Conservation (phyloP, 345 rosid species). For the Hibiscus mutabilis region DNA sequence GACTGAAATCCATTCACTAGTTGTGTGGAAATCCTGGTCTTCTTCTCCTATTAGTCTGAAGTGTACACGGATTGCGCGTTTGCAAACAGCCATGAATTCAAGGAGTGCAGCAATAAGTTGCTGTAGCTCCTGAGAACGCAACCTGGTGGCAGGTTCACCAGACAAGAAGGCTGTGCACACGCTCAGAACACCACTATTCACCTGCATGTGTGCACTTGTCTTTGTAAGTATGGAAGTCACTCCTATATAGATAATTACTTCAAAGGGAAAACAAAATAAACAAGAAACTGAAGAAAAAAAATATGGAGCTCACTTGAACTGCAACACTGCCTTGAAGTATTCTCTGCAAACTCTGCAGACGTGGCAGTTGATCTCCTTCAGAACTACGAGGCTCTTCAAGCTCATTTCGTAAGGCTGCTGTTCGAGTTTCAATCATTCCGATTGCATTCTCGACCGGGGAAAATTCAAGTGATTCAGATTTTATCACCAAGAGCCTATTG, state of each 20-base stretch:
- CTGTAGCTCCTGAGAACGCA: constrained; percentile 93
- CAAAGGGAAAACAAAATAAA: not conserved
- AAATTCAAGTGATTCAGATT: constrained; percentile 92
- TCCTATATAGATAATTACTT: not conserved
- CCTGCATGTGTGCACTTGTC: constrained; percentile 38
- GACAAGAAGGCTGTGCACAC: constrained; percentile 99
- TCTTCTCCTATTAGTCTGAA: constrained; percentile 90
- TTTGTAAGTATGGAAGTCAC: not conserved
- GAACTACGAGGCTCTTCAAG: constrained; percentile 99
- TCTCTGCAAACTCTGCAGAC: constrained; percentile 93
- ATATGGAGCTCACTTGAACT: constrained; percentile 57
- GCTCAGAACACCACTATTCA: constrained; percentile 91
- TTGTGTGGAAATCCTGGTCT: constrained; percentile 97
- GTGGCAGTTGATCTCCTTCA: constrained; percentile 94
- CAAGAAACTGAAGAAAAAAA: not conserved
- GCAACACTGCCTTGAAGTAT: constrained; percentile 99
- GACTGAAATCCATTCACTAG: constrained; percentile 98
- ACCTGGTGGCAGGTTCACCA: constrained; percentile 95
- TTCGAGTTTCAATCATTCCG: constrained; percentile 98
- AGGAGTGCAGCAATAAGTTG: constrained; percentile 95
- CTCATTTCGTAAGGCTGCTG: constrained; percentile 85
- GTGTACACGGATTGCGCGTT: constrained; percentile 97
- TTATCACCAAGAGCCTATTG: constrained; percentile 77
- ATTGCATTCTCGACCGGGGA: constrained; percentile 98
- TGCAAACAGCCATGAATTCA: constrained; percentile 98